Evolutionary conservation across 1,284 basidiomycete genomes (phyloP), one percentile per base, ranked within the genome.

Genomic region (Marasmius fiardii): DNA sequence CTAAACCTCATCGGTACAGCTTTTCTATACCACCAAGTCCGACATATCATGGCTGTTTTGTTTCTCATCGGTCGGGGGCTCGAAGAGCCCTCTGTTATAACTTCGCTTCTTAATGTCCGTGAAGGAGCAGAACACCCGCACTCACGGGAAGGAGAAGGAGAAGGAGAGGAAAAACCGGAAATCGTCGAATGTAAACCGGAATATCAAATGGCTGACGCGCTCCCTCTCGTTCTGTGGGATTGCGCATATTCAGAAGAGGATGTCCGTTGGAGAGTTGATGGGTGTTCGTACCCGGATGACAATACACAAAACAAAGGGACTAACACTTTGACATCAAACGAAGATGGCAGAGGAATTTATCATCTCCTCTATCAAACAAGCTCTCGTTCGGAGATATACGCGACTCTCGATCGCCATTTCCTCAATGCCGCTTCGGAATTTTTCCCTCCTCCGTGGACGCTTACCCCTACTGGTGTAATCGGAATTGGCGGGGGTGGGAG

Each of bases 11-110:
- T 90, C 41, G 95, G 95, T 1, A 89, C 81, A 0, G 95, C 95
- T 0, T 98, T 98, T 69, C 75, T 99, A 43, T 99, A 97, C 73
- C 94, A 99, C 71, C 96, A 98, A 77, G 97, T 99, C 11, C 83
- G 96, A 43, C 93, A 98, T 68, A 98, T 98, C 70, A 91, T 98
- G 82, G 92, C 93, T 1, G 71, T 97, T 48, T 79, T 99, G 14
- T 92, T 99, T 71, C 83, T 98, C 53, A 83, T 98, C 51, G 96
- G 96, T 4, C 73, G 89, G 0, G 81, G 88, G 0, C 77, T 95
- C 39, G 97, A 99, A 68, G 65, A 74, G 1, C 90, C 93, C 0
- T 75, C 75, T 3, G 74, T 97, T 54, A 75, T 98, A 18, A 77
- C 83, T 16, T 78, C 87, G 11, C 76, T 99, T 20, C 77, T 98